Percentiles rank a stretch among this genome's conserved stretches.
These are phyloP conservation scores for Aspergillus pseudoterreus DNA, from an alignment of 2,329 filamentous ascomycete genomes.

Conservation along the genomic window DNA sequence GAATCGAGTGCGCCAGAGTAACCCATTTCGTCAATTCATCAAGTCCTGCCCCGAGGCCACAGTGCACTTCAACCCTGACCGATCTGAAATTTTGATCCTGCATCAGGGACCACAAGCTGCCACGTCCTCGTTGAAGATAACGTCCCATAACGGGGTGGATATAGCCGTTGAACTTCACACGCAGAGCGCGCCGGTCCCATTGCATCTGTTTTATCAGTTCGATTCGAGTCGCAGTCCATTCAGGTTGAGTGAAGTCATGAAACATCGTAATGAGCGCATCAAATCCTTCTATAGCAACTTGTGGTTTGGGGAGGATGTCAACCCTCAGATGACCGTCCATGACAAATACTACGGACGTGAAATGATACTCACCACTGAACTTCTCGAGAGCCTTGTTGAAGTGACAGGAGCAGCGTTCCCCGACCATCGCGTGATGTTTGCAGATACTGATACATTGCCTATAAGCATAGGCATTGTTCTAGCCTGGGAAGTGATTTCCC, in stretches of 20 bases:
- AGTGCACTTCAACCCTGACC: constrained; percentile 3
- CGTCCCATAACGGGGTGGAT: constrained; percentile 9
- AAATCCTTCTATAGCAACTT: constrained; percentile 97
- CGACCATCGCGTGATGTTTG: constrained; percentile 6
- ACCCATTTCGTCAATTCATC: constrained; percentile 11
- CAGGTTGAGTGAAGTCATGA: constrained; percentile 89
- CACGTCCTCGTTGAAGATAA: constrained; percentile 4
- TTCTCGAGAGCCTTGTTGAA: constrained; percentile 63
- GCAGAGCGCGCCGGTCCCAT: constrained; percentile 43
- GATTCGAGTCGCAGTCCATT: constrained; percentile 86
- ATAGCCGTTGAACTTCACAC: constrained; percentile 8
- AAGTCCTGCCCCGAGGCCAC: neutral
- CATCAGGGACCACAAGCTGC: neutral
- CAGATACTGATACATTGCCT: constrained; percentile 7
- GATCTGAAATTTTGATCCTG: constrained; percentile 5
- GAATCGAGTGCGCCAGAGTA: constrained; percentile 2
- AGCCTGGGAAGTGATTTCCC: constrained; percentile 14
- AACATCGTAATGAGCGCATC: constrained; percentile 86
- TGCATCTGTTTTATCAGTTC: constrained; percentile 80
- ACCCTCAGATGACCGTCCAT: constrained; percentile 67
- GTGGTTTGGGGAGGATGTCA: constrained; percentile 81
- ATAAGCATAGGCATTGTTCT: constrained; percentile 13
- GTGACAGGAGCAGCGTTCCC: constrained; percentile 10
- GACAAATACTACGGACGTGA: constrained; percentile 72
- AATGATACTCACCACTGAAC: constrained; percentile 14